These are phyloP conservation scores for Eucalyptus cloeziana DNA, from an alignment of 345 rosid genomes.

Conservation along the genomic window DNA sequence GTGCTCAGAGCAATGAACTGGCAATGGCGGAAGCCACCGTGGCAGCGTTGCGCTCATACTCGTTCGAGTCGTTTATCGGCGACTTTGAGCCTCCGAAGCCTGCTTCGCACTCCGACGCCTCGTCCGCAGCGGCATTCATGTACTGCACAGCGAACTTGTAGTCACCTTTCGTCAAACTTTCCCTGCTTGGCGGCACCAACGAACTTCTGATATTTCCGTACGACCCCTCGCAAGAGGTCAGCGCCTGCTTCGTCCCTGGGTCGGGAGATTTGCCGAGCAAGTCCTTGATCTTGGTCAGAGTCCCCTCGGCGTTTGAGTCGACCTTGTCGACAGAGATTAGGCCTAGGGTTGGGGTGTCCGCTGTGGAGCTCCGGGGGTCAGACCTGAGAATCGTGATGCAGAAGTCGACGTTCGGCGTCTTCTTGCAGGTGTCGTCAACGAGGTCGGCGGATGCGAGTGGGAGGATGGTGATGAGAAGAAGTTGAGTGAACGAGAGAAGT, in stretches of 20 bases:
- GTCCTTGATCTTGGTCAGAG: slow-evolving; percentile 1
- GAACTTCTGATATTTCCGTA: slow-evolving; percentile 6
- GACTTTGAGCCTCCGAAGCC: slow-evolving; percentile 6
- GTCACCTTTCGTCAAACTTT: slow-evolving; percentile 2
- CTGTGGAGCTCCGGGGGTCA: not conserved
- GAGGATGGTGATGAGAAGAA: not conserved
- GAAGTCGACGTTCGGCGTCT: not conserved
- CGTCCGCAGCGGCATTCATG: slow-evolving; percentile 1
- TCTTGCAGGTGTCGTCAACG: not conserved
- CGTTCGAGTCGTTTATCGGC: slow-evolving; percentile 4
- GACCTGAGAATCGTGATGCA: not conserved
- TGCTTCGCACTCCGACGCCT: slow-evolving; percentile 4
- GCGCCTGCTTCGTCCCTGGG: not conserved
- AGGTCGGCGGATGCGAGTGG: not conserved
- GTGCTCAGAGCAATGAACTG: slow-evolving; percentile 4
- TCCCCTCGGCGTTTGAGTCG: not conserved
- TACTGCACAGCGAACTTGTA: slow-evolving; percentile 8
- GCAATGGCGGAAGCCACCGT: slow-evolving; percentile 14
- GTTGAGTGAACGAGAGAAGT: not conserved
- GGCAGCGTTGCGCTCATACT: not conserved
- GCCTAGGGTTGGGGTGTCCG: not conserved
- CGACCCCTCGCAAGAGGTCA: not conserved
- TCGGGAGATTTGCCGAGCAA: not conserved
- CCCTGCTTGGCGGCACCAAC: not conserved
- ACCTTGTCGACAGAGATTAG: not conserved